phyloP scores from a whole-genome alignment of 495 filamentous ascomycete species.

The Lophiostoma macrostomum region DNA sequence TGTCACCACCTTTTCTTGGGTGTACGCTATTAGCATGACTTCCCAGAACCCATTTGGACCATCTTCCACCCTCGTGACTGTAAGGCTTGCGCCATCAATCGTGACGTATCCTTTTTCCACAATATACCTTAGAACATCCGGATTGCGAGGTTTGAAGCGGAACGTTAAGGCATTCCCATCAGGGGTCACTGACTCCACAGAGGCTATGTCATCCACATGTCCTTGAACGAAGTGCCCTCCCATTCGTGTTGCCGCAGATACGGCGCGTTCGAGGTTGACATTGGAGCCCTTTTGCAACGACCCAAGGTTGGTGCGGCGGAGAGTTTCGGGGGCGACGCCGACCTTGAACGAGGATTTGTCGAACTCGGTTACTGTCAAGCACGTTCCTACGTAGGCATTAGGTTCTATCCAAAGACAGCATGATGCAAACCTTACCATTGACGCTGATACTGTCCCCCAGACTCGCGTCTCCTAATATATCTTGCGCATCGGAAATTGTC shows the following conservation, averaged over 20 bases:
- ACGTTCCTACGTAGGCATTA: constrained; percentile 53
- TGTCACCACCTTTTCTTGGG: constrained; percentile 87
- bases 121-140: constrained; percentile 70
- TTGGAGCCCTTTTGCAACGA: constrained; percentile 52
- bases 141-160: constrained; percentile 69
- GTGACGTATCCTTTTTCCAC: constrained; percentile 97
- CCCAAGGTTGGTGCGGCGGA: constrained; percentile 92
- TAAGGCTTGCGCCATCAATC: constrained; percentile 94
- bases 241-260: constrained; percentile 85
- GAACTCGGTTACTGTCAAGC: constrained; percentile 88
- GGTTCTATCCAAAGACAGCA: background rate
- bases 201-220: constrained; percentile 87
- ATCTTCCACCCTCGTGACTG: constrained; percentile 70
- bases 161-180: constrained; percentile 89
- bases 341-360: constrained; percentile 73
- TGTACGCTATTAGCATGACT: constrained; percentile 99
- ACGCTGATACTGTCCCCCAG: constrained; percentile 90
- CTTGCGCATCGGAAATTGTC: constrained; percentile 71
- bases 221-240: constrained; percentile 86
- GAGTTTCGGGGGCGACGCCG: constrained; percentile 92
- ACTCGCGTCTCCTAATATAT: constrained; percentile 76
- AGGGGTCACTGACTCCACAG: constrained; percentile 61
- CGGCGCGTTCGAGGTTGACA: constrained; percentile 93
- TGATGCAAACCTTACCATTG: constrained; percentile 59
- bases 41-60: constrained; percentile 79